Percentiles rank a stretch among this genome's conserved stretches.
Conservation (phyloP, 129 eudicot species). For the Centaurea solstitialis region DNA sequence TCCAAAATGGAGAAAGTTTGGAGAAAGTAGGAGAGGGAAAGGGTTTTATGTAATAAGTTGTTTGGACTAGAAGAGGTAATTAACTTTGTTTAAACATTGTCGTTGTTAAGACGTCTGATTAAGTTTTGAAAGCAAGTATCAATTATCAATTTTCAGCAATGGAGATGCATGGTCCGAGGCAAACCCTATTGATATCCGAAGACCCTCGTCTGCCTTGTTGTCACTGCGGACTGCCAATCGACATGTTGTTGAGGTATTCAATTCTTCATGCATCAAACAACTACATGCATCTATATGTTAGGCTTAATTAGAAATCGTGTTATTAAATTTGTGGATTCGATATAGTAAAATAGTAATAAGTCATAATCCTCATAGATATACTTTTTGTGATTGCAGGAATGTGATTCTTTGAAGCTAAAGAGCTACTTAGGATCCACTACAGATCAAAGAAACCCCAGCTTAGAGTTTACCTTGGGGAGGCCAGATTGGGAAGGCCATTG, state of each 20-base stretch:
- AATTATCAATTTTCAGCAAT: constrained; percentile 29
- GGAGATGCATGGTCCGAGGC: constrained; percentile 46
- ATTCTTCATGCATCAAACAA: not conserved
- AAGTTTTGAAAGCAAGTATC: not conserved
- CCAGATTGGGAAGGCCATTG: constrained; percentile 36
- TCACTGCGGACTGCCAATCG: constrained; percentile 31
- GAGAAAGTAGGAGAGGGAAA: too few species aligned
- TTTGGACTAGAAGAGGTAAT: not conserved
- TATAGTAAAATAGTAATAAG: not conserved
- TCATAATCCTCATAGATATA: not conserved
- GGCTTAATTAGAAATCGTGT: not conserved
- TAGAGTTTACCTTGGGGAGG: constrained; percentile 63
- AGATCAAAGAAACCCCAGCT: constrained; percentile 46
- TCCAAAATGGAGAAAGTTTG: too few species aligned
- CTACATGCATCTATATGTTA: not conserved
- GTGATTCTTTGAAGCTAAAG: constrained; percentile 29
- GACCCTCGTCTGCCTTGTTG: constrained; percentile 39
- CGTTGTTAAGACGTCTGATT: too few species aligned
- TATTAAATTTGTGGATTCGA: not conserved
- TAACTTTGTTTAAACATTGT: not conserved
- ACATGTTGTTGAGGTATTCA: constrained; percentile 44
- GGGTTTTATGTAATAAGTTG: too few species aligned
- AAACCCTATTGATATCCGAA: constrained; percentile 34
- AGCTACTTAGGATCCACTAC: constrained; percentile 28
- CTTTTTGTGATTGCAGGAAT: constrained; percentile 35